Evolutionary conservation across 441 rosid species (phyloP).

Genomic region (Adansonia madagascariensis): DNA sequence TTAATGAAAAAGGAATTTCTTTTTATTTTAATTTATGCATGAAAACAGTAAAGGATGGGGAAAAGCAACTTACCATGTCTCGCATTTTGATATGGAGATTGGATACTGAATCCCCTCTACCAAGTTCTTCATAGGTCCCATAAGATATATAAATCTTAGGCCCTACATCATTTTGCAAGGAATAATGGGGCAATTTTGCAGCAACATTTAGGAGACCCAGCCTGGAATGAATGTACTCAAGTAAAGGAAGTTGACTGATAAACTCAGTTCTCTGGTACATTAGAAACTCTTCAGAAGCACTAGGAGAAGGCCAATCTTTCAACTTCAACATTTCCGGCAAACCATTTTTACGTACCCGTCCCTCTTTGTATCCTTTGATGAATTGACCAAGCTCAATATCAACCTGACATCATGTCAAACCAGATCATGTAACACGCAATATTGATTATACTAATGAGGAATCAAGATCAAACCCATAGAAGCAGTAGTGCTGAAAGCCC

Average conservation of each 20-base stretch:
- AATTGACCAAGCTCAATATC: conserved; percentile 76
- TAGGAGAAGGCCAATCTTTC: conserved; percentile 92
- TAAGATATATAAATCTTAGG: conserved; percentile 84
- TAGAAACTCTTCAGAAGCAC: conserved; percentile 89
- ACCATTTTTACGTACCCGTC: conserved; percentile 55
- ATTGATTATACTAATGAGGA: conserved; percentile 6
- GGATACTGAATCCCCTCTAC: conserved; percentile 60
- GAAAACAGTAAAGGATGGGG: neutral
- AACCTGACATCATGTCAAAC: conserved; percentile 54
- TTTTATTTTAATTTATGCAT: neutral
- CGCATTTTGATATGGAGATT: conserved; percentile 80
- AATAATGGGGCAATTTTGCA: conserved; percentile 93
- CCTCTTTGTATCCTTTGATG: conserved; percentile 69
- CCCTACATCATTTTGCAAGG: conserved; percentile 91
- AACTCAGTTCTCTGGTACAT: conserved; percentile 86
- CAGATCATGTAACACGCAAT: conserved; percentile 14
- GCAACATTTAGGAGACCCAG: conserved; percentile 95
- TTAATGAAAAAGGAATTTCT: neutral
- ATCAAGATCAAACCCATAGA: conserved; percentile 28
- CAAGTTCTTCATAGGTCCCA: conserved; percentile 65
- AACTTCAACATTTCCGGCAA: conserved; percentile 61
- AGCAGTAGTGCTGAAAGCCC: conserved; percentile 26
- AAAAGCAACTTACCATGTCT: conserved; percentile 70
- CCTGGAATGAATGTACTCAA: conserved; percentile 90
- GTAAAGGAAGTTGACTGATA: conserved; percentile 80